phyloP scores from a whole-genome alignment of 2,329 filamentous ascomycete genomes.

The Alternaria sp. region DNA sequence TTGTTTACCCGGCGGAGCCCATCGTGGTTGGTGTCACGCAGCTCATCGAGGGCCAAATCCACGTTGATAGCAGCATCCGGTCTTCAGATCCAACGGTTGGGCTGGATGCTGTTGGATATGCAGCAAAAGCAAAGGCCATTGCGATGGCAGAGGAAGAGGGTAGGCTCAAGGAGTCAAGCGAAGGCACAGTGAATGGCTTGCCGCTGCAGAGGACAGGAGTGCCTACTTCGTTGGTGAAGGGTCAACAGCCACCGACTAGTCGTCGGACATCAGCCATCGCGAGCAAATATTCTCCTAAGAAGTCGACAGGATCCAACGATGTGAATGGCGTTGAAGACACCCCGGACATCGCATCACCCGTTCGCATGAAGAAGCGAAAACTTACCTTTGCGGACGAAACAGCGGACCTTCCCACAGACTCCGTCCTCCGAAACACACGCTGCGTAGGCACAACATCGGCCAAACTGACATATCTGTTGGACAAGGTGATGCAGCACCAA shows the following conservation, averaged over 20 bases:
- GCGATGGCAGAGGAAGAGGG: constrained; percentile 32
- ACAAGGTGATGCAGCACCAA: constrained; percentile 72
- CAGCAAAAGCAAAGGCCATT: constrained; percentile 32
- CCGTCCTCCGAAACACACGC: constrained; percentile 64
- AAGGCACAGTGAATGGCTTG: neutral
- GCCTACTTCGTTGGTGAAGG: constrained; percentile 49
- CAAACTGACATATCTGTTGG: constrained; percentile 85
- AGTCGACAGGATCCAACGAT: constrained; percentile 4
- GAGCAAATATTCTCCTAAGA: constrained; percentile 30
- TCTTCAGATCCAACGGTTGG: constrained; percentile 32
- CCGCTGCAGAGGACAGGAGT: constrained; percentile 47
- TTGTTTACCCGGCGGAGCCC: constrained; percentile 57
- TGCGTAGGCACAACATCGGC: constrained; percentile 83
- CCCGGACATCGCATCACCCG: constrained; percentile 15
- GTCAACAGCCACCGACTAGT: constrained; percentile 44
- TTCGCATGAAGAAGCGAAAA: constrained; percentile 38
- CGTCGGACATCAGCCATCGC: constrained; percentile 26
- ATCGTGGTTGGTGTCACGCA: constrained; percentile 65
- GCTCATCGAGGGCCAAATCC: constrained; percentile 61
- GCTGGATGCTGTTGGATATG: constrained; percentile 35
- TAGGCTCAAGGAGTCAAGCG: constrained; percentile 12
- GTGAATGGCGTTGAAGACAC: neutral
- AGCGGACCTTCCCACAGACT: constrained; percentile 48
- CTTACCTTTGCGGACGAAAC: constrained; percentile 39
- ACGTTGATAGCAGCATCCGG: constrained; percentile 53